Conservation (phyloP, 1,139 yeast genomes). For the Magnusiomyces tetraspermus region DNA sequence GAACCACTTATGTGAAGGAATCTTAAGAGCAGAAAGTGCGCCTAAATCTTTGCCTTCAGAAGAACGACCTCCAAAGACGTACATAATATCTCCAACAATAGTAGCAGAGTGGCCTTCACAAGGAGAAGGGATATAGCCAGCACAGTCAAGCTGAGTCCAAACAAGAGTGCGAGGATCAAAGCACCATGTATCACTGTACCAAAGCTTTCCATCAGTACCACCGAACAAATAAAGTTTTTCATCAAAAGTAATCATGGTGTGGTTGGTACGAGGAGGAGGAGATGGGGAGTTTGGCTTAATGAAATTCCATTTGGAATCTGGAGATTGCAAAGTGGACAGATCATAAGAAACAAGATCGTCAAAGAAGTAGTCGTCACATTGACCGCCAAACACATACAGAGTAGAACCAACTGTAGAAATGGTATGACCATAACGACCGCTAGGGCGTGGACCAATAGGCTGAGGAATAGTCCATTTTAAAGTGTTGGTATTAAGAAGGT, state of each 20-base stretch:
- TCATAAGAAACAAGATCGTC: conserved; percentile 83
- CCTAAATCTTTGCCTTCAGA: conserved; percentile 62
- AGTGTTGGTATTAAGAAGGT: conserved; percentile 82
- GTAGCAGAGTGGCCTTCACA: conserved; percentile 89
- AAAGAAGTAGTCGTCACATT: conserved; percentile 77
- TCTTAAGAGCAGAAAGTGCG: conserved; percentile 65
- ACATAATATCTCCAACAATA: conserved; percentile 68
- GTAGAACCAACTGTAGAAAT: conserved; percentile 59
- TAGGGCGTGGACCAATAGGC: conserved; percentile 74
- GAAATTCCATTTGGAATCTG: conserved; percentile 76
- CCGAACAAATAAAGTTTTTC: conserved; percentile 88
- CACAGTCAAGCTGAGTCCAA: conserved; percentile 47
- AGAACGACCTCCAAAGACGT: conserved; percentile 85
- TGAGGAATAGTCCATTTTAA: conserved; percentile 84
- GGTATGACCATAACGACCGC: conserved; percentile 92
- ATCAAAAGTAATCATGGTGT: conserved; percentile 73
- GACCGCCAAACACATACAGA: conserved; percentile 90
- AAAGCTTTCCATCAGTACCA: conserved; percentile 70
- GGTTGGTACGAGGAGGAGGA: conserved; percentile 83
- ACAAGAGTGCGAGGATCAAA: conserved; percentile 60
- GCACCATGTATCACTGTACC: conserved; percentile 73
- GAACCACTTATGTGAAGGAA: conserved; percentile 65
- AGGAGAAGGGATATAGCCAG: conserved; percentile 70
- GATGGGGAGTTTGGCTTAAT: conserved; percentile 45
- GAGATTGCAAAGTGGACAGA: conserved; percentile 74